Conservation (phyloP, 2,329 filamentous ascomycete genomes). For the Gaeumannomyces tritici region DNA sequence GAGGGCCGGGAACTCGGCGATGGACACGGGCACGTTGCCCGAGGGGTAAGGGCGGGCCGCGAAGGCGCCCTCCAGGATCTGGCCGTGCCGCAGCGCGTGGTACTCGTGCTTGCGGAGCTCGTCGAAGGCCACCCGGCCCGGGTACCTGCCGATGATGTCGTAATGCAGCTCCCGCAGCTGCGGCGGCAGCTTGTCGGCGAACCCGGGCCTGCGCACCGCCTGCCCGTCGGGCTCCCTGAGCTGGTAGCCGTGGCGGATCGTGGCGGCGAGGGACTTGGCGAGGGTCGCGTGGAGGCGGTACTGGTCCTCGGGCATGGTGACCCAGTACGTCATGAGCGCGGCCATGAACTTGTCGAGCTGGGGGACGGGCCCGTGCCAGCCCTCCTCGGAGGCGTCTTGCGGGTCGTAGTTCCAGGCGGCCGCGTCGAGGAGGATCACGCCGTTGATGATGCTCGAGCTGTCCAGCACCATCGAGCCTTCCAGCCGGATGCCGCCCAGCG, state of each 20-base stretch:
- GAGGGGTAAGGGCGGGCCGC: background rate
- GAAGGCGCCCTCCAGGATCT: background rate
- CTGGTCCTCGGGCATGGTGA: background rate
- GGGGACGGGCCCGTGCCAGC: background rate
- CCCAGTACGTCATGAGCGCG: background rate
- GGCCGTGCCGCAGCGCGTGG: background rate
- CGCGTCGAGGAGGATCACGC: background rate
- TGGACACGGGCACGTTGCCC: background rate
- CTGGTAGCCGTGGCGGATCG: background rate
- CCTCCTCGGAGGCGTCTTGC: background rate
- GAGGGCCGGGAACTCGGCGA: background rate
- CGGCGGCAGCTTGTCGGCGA: background rate
- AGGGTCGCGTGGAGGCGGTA: background rate
- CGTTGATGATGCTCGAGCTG: background rate
- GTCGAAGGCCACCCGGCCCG: background rate
- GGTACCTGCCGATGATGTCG: background rate
- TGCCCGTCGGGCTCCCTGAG: background rate
- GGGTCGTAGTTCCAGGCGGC: background rate
- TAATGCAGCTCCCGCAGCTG: background rate
- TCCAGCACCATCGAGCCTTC: background rate
- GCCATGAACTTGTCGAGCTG: background rate
- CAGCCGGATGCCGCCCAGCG: background rate
- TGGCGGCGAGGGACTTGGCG: background rate
- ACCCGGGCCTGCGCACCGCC: background rate
- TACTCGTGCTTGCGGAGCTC: background rate